phyloP scores from a whole-genome alignment of 352 stramenopile species.

The Globisporangium canariense region DNA sequence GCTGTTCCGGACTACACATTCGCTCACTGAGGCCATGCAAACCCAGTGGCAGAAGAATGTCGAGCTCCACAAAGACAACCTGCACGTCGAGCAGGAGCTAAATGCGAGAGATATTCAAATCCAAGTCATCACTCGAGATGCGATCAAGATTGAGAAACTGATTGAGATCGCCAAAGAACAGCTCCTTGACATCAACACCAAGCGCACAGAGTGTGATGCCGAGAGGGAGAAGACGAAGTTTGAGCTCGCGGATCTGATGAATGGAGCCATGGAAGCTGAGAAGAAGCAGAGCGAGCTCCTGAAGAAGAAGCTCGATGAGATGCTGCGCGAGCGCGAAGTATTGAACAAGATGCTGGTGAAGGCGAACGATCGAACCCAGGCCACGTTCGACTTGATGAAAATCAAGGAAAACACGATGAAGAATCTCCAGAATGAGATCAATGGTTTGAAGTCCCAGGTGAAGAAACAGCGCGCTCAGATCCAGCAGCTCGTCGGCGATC shows the following conservation, averaged over 20 bases:
- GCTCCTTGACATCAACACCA: constrained; percentile 60
- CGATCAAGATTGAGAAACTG: constrained; percentile 69
- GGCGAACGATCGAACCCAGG: constrained; percentile 72
- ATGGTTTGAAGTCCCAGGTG: constrained; percentile 75
- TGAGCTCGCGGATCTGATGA: constrained; percentile 64
- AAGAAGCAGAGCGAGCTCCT: constrained; percentile 71
- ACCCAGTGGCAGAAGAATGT: constrained; percentile 82
- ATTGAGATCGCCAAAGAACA: constrained; percentile 73
- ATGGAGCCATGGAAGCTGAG: constrained; percentile 54
- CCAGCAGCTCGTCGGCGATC: constrained; percentile 79
- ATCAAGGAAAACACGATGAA: constrained; percentile 90
- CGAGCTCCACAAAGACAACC: constrained; percentile 74
- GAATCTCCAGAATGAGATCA: constrained; percentile 90
- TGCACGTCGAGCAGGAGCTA: constrained; percentile 59
- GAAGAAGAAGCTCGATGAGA: constrained; percentile 78
- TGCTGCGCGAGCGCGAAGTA: constrained; percentile 73
- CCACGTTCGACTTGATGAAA: constrained; percentile 89
- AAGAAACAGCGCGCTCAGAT: constrained; percentile 79
- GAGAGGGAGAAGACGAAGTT: constrained; percentile 67
- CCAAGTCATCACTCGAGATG: constrained; percentile 50
- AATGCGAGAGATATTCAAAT: constrained; percentile 47
- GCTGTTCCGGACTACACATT: constrained; percentile 77
- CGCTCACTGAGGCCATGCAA: constrained; percentile 77
- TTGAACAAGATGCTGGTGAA: constrained; percentile 88
- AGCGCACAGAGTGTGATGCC: constrained; percentile 48